Conservation (phyloP, 2,329 filamentous ascomycete species). For the Bisporella sp. region DNA sequence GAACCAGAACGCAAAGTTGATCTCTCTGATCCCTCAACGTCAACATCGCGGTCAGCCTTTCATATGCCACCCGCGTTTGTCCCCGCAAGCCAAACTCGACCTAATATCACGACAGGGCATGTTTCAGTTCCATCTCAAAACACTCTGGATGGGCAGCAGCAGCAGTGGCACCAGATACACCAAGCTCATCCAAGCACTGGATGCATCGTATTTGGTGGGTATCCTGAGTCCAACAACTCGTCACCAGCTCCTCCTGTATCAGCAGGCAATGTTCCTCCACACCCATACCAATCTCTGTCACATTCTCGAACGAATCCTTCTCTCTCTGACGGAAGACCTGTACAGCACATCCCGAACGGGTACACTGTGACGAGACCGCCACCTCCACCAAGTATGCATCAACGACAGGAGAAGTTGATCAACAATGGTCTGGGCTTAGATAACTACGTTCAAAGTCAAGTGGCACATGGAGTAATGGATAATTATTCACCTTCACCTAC, state of each 20-base stretch:
- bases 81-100: slow-evolving; percentile 28
- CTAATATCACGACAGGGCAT: slow-evolving; percentile 8
- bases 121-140: slow-evolving; percentile 11
- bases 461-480: slow-evolving; percentile 27
- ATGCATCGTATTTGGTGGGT: slow-evolving; percentile 49
- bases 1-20: too few species aligned
- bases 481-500: slow-evolving; percentile 27
- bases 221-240: slow-evolving; percentile 47
- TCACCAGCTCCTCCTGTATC: slow-evolving; percentile 48
- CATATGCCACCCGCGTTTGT: slow-evolving; percentile 39
- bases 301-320: slow-evolving; percentile 13
- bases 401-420: slow-evolving; percentile 17
- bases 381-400: slow-evolving; percentile 16
- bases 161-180: slow-evolving; percentile 34
- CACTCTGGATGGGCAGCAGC: slow-evolving; percentile 19
- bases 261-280: slow-evolving; percentile 34
- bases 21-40: slow-evolving; percentile 18
- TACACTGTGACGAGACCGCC: slow-evolving; percentile 21
- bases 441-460: slow-evolving; percentile 18
- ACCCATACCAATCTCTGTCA: slow-evolving; percentile 18
- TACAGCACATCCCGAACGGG: slow-evolving; percentile 20
- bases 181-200: slow-evolving; percentile 47
- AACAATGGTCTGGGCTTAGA: slow-evolving; percentile 14
- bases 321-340: slow-evolving; percentile 20
- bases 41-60: slow-evolving; percentile 27